A percentile compares a stretch with the other conserved stretches of the same genome.
These are phyloP conservation scores for Gentiana macrophylla DNA, from an alignment of 257 asterid species.

Conservation along the genomic window DNA sequence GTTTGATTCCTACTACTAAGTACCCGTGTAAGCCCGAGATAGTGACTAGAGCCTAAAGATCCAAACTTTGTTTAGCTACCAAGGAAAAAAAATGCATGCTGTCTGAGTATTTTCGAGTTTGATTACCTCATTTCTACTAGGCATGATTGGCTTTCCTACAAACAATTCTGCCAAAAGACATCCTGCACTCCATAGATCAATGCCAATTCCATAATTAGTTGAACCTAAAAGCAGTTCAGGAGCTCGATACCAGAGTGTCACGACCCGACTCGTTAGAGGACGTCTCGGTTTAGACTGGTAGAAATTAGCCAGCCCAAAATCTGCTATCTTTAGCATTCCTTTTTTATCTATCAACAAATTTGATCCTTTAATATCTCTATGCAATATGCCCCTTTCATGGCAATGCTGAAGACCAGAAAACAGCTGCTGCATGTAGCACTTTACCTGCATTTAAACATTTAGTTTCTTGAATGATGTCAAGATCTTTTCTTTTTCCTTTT, in stretches of 20 bases:
- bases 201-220: constrained; percentile 69
- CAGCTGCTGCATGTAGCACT: constrained; percentile 72
- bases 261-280: constrained; percentile 61
- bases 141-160: constrained; percentile 60
- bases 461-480: not conserved
- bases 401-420: constrained; percentile 72
- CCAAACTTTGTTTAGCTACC: not conserved
- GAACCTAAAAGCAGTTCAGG: constrained; percentile 68
- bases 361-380: constrained; percentile 67
- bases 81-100: not conserved
- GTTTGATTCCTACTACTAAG: too few species aligned
- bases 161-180: constrained; percentile 76
- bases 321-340: constrained; percentile 74
- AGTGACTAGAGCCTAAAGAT: too few species aligned
- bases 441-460: constrained; percentile 34
- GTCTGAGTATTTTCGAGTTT: too few species aligned
- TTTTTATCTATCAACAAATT: constrained; percentile 57
- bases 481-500: too few species aligned
- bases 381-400: constrained; percentile 68
- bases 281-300: constrained; percentile 32
- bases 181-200: constrained; percentile 83
- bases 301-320: constrained; percentile 62
- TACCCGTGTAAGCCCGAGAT: not conserved
- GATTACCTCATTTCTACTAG: constrained; percentile 71
- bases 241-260: constrained; percentile 82